Evolutionary conservation across 495 filamentous ascomycete species (phyloP).

Genomic region (Neurospora cerealis): DNA sequence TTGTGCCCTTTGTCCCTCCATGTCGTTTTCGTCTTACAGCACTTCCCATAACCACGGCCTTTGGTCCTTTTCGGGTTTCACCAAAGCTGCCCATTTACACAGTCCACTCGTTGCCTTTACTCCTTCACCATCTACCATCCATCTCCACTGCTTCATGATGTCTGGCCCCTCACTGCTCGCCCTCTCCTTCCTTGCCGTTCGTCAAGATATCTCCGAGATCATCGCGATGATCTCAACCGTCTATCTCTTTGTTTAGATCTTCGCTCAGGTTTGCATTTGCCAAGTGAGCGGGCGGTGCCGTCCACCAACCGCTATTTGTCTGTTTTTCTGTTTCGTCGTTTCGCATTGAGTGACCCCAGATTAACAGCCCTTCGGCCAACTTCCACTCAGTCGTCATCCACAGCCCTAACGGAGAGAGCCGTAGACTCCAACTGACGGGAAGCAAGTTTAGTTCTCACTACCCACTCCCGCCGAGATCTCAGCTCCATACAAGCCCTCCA

Average conservation of each 20-base stretch:
- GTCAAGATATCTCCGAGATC: not conserved
- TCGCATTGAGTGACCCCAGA: not conserved
- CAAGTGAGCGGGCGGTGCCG: not conserved
- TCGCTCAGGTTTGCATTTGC: not conserved
- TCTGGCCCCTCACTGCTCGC: no score
- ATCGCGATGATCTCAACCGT: not conserved
- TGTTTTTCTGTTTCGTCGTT: not conserved
- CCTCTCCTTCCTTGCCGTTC: not conserved
- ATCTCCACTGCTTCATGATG: not conserved
- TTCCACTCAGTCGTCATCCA: not conserved
- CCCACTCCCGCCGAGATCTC: not conserved
- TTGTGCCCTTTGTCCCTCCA: not conserved
- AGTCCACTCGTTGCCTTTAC: not conserved
- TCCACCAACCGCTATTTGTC: not conserved
- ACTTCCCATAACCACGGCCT: not conserved
- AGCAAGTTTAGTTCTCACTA: not conserved
- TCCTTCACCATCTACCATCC: not conserved
- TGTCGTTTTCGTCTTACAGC: not conserved
- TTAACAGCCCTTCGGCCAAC: not conserved
- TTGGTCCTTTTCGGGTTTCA: not conserved
- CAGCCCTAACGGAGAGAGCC: not conserved
- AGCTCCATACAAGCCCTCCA: not conserved
- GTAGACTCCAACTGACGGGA: not conserved
- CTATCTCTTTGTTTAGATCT: not conserved
- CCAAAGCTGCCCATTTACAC: not conserved